Percentiles rank a stretch among this genome's conserved stretches.
These are phyloP conservation scores for Flaveria linearis DNA, from an alignment of 129 eudicot genomes.

Conservation along the genomic window DNA sequence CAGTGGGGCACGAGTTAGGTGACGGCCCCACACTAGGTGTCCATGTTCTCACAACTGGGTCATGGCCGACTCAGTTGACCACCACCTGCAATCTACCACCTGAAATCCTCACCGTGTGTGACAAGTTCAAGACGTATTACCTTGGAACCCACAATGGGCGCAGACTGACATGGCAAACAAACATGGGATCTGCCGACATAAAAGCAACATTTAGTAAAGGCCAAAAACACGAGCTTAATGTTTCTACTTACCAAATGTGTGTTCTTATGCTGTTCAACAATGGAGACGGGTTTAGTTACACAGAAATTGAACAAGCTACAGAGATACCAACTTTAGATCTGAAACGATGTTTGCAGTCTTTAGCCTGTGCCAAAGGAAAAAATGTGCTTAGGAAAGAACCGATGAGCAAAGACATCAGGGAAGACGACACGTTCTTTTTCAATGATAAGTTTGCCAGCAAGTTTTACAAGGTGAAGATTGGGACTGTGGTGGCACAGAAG, in stretches of 20 bases:
- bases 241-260: constrained; percentile 12
- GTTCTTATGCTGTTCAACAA: constrained; percentile 8
- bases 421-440: constrained; percentile 1
- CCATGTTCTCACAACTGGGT: constrained; percentile 15
- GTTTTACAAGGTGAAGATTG: constrained; percentile 31
- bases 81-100: constrained; percentile 29
- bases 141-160: constrained; percentile 45
- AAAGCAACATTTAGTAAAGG: neutral
- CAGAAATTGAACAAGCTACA: constrained; percentile 9
- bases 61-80: constrained; percentile 19
- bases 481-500: constrained; percentile 23
- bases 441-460: constrained; percentile 27
- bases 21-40: constrained; percentile 14
- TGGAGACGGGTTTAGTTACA: neutral
- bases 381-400: constrained; percentile 32
- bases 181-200: neutral
- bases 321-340: neutral
- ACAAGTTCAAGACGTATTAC: constrained; percentile 42
- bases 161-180: constrained; percentile 24
- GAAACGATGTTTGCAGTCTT: constrained; percentile 10
- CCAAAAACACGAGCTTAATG: constrained; percentile 15
- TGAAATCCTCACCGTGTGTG: constrained; percentile 38
- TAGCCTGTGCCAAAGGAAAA: constrained; percentile 1
- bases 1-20: constrained; percentile 17
- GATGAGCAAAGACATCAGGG: constrained; percentile 27